Conservation (phyloP, 108 stramenopile genomes). For the Fistulifera solaris region DNA sequence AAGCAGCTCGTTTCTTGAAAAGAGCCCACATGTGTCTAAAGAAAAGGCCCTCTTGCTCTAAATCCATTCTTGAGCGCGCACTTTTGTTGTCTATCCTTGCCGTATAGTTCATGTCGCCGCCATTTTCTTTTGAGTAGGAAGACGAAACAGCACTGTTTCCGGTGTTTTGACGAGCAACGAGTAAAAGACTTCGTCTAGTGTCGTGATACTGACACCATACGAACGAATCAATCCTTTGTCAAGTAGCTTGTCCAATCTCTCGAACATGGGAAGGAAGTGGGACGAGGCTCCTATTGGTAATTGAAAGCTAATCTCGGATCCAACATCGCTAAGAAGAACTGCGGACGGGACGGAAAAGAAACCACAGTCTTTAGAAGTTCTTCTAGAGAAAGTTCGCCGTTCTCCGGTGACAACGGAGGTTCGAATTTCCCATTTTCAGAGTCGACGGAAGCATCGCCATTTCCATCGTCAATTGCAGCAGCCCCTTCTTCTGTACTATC, state of each 20-base stretch:
- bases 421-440: too few relatives aligned
- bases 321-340: slow-evolving; percentile 76
- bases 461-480: too few relatives aligned
- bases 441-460: slow-evolving; percentile 18
- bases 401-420: too few relatives aligned
- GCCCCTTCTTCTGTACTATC: not conserved
- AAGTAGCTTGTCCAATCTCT: slow-evolving; percentile 54
- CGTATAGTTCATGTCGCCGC: too few relatives aligned
- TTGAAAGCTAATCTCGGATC: slow-evolving; percentile 89
- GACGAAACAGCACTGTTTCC: not conserved
- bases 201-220: slow-evolving; percentile 95
- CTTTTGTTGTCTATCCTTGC: slow-evolving; percentile 10
- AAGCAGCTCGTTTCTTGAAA: slow-evolving; percentile 60
- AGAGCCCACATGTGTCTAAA: slow-evolving; percentile 57
- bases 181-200: slow-evolving; percentile 87
- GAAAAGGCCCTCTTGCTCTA: slow-evolving; percentile 43
- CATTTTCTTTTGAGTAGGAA: slow-evolving; percentile 3
- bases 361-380: slow-evolving; percentile 32
- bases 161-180: slow-evolving; percentile 37
- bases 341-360: slow-evolving; percentile 48
- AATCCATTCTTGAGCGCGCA: slow-evolving; percentile 26
- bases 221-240: slow-evolving; percentile 43
- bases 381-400: too few relatives aligned
- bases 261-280: slow-evolving; percentile 74
- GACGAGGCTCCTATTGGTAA: slow-evolving; percentile 77